These are phyloP conservation scores for Thraustochytrium striatum DNA, from an alignment of 352 stramenopile species.

Conservation along the genomic window DNA sequence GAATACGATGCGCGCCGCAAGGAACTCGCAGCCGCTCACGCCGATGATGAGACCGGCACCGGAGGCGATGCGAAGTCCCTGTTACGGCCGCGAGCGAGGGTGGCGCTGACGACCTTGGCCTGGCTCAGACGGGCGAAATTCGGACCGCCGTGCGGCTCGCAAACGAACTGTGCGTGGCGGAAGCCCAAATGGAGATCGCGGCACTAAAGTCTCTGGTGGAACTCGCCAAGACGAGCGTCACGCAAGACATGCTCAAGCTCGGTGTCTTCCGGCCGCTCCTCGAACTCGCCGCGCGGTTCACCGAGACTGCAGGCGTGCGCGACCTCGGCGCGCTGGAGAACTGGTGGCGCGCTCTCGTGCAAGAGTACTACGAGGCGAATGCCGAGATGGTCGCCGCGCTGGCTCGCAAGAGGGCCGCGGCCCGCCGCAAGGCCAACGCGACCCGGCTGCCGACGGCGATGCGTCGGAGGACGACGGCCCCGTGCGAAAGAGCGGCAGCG, in stretches of 20 bases:
- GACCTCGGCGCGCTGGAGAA: constrained; percentile 6
- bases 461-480: neutral
- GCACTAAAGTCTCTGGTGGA: neutral
- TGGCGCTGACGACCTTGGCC: neutral
- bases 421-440: constrained; percentile 35
- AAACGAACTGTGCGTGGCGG: neutral
- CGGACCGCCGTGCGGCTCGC: neutral
- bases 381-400: constrained; percentile 9
- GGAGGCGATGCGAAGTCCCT: neutral
- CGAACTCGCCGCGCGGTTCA: neutral
- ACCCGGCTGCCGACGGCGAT: neutral
- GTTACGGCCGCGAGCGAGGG: neutral
- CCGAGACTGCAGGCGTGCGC: neutral
- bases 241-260: neutral
- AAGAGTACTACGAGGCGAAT: neutral
- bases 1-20: neutral
- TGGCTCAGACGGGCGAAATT: neutral
- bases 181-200: neutral
- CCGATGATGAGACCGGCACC: too few relatives aligned
- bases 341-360: constrained; percentile 1
- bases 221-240: neutral
- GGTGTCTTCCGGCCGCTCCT: constrained; percentile 1
- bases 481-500: too few relatives aligned
- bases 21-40: too few relatives aligned
- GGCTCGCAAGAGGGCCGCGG: neutral